Base-by-base conservation (phyloP, 2,329 filamentous ascomycete genomes). In the Didymella segeticola region DNA sequence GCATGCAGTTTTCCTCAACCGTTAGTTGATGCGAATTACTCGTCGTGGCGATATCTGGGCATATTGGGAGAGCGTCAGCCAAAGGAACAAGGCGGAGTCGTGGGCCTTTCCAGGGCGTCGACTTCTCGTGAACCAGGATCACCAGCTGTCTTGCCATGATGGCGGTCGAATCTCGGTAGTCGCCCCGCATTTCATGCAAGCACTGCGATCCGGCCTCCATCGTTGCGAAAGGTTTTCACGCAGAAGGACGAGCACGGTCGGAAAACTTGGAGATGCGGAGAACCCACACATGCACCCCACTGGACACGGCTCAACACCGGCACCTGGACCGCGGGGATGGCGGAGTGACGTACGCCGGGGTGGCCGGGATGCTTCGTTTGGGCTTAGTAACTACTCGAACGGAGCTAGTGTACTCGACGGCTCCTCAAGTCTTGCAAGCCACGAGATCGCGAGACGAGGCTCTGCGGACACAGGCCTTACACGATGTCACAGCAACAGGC, bases 371-470 rank as follows among this genome's bases (percentile, higher is more conserved):
- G 5, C 29, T 47, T 46, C 17, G 25, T 48, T 43, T 25, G 38
- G 8, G 47, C 26, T 30, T 56, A 52, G 47, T 25, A 2, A 8
- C 9, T 43, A 25, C 52, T 25, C 3, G 22, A 37, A 3, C 8
- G 8, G 45, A 26, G 9, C 45, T 54, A 54, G 51, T 42, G 26
- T 12, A 34, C 23, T 8, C 22, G 39, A 41, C 34, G 39, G 34
- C 33, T 34, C 27, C 34, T 45, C 39, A 41, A 25, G 37, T 45
- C 49, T 46, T 54, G 51, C 51, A 49, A 54, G 46, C 51, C 51
- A 54, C 51, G 45, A 54, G 51, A 23, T 30, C 45, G 39, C 45
- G 45, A 54, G 51, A 54, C 45, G 51, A 54, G 39, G 45, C 45
- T 49, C 45, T 49, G 39, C 33, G 38, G 31, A 30, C 27, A 45